phyloP scores from a whole-genome alignment of 805 yeast species.

The Saccharomycopsis selenospora region DNA sequence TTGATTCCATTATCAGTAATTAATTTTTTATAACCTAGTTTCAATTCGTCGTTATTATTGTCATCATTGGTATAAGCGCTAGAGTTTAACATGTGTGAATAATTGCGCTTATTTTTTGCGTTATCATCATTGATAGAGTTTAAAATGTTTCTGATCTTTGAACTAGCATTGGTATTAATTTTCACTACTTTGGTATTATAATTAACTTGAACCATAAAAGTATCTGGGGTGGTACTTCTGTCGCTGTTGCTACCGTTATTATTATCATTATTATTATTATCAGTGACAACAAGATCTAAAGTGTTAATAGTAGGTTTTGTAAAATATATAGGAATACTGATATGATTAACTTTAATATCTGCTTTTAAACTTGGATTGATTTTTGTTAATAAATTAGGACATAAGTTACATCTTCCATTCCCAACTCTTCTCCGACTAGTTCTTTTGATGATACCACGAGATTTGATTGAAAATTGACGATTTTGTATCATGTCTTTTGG shows the following conservation, averaged over 20 bases:
- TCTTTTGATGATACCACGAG: not conserved
- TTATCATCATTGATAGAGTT: too few species aligned
- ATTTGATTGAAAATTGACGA: not conserved
- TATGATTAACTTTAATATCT: too few species aligned
- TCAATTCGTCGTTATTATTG: not conserved
- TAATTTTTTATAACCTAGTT: not conserved
- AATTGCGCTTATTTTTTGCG: not conserved
- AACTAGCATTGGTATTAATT: not conserved
- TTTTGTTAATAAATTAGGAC: too few species aligned
- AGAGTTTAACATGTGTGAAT: not conserved
- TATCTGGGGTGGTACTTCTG: not conserved
- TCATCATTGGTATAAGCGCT: not conserved
- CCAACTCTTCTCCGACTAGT: too few species aligned
- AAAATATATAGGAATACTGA: too few species aligned
- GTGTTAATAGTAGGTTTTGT: too few species aligned
- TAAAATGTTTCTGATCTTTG: not conserved
- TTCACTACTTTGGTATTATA: not conserved
- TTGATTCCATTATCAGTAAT: not conserved
- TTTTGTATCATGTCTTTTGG: not conserved
- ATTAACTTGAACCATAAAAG: too few species aligned
- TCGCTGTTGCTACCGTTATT: not conserved
- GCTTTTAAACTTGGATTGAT: too few species aligned
- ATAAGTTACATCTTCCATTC: too few species aligned
- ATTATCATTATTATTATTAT: not conserved
- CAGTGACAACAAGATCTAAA: not conserved